A percentile compares a stretch with the other conserved stretches of the same genome.
phyloP scores from a whole-genome alignment of 176 grass and related monocot genomes.

The Aegilops bicornis region DNA sequence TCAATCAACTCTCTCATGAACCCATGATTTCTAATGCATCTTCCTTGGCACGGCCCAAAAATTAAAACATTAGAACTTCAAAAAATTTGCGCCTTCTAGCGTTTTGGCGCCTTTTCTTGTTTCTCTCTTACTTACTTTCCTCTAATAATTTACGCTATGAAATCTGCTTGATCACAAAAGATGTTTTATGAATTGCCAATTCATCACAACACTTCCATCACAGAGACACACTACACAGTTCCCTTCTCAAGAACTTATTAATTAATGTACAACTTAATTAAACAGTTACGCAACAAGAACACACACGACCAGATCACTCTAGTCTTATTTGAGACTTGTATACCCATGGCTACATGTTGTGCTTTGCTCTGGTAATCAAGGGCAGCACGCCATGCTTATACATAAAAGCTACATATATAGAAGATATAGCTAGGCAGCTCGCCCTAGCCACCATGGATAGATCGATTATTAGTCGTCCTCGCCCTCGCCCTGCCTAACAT shows the following conservation, averaged over 20 bases:
- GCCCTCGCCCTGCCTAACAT: not conserved
- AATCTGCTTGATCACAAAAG: not conserved
- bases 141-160: not conserved
- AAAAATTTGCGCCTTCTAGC: not conserved
- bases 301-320: not conserved
- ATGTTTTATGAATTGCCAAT: not conserved
- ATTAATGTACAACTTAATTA: not conserved
- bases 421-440: not conserved
- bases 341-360: not conserved
- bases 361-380: not conserved
- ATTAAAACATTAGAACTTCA: not conserved
- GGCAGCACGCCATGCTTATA: not conserved
- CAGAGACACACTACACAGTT: not conserved
- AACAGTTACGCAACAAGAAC: not conserved
- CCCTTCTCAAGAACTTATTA: conserved; percentile 5
- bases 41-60: not conserved
- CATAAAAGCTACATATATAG: not conserved
- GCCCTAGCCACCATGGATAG: not conserved
- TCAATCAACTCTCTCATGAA: not conserved
- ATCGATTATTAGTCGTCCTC: not conserved
- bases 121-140: not conserved
- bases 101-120: not conserved
- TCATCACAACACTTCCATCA: not conserved
- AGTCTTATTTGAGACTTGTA: not conserved
- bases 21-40: not conserved